Percentiles rank a stretch among this genome's conserved stretches.
These are phyloP conservation scores for Eruca vesicaria DNA, from an alignment of 441 rosid species.

Conservation along the genomic window DNA sequence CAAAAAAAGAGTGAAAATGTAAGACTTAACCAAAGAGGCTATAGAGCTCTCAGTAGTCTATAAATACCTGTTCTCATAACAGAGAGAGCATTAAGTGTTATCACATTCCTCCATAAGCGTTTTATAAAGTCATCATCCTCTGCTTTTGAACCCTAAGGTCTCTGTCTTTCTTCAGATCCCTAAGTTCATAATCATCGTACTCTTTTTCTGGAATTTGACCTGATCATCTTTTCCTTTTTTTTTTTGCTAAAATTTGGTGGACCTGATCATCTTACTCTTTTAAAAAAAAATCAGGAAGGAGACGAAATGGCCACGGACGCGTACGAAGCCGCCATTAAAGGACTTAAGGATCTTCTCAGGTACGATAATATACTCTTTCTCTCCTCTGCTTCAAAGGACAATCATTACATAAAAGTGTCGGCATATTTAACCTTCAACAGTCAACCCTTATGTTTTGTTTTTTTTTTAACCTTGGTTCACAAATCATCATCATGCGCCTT, in stretches of 20 bases:
- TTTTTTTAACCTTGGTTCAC: not conserved
- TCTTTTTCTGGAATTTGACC: not conserved
- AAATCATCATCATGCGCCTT: not conserved
- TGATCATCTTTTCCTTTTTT: too few species aligned
- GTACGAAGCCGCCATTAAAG: constrained; percentile 77
- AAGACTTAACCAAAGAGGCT: not conserved
- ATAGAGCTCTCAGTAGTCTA: not conserved
- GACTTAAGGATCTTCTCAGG: constrained; percentile 76
- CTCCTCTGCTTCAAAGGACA: not conserved
- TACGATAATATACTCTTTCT: constrained; percentile 29
- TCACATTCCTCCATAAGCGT: constrained; percentile 22
- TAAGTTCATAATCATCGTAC: not conserved
- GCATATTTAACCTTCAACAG: not conserved
- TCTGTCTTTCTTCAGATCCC: not conserved
- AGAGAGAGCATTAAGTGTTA: constrained; percentile 7
- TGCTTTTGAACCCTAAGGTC: constrained; percentile 22
- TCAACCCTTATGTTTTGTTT: not conserved
- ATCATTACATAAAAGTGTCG: constrained; percentile 4
- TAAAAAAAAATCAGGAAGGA: constrained; percentile 22
- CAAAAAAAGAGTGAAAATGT: not conserved
- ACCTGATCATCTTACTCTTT: not conserved
- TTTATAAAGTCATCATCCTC: not conserved
- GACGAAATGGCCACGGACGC: constrained; percentile 58
- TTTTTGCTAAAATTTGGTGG: too few species aligned
- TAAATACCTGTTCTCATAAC: constrained; percentile 13